Evolutionary conservation across 192 early-diverging fungal genomes (phyloP).

Genomic region (Obelidium mucronatum): DNA sequence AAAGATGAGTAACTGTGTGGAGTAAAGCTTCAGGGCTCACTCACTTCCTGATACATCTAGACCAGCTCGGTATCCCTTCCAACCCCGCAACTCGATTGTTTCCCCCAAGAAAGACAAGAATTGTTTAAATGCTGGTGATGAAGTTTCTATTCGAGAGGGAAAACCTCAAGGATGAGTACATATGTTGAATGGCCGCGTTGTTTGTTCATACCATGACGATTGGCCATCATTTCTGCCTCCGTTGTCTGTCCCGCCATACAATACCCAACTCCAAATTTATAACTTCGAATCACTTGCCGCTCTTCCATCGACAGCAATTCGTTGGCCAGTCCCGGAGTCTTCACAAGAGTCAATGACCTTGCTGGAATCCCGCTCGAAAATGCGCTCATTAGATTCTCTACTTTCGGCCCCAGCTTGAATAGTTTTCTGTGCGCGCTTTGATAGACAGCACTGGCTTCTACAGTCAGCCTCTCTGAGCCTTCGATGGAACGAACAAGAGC

Average conservation of each 20-base stretch:
- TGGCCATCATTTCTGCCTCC: constrained; percentile 82
- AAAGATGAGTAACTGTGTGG: too few species aligned
- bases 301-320: constrained; percentile 78
- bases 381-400: constrained; percentile 56
- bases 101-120: constrained; percentile 78
- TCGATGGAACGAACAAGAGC: constrained; percentile 56
- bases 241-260: constrained; percentile 71
- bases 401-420: constrained; percentile 56
- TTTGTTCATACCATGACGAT: constrained; percentile 59
- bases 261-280: constrained; percentile 85
- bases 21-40: too few species aligned
- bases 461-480: constrained; percentile 65
- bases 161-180: constrained; percentile 9
- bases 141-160: constrained; percentile 32
- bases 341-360: constrained; percentile 64
- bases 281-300: constrained; percentile 70
- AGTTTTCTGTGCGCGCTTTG: constrained; percentile 53
- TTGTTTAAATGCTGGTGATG: constrained; percentile 62
- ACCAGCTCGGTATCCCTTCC: constrained; percentile 78
- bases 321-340: constrained; percentile 65
- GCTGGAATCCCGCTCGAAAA: constrained; percentile 61
- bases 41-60: constrained; percentile 73
- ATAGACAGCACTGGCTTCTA: constrained; percentile 45
- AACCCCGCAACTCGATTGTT: constrained; percentile 74
- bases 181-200: too few species aligned